Evolutionary conservation across 1,139 yeast species (phyloP).

Genomic region (Arxiozyma bovina): DNA sequence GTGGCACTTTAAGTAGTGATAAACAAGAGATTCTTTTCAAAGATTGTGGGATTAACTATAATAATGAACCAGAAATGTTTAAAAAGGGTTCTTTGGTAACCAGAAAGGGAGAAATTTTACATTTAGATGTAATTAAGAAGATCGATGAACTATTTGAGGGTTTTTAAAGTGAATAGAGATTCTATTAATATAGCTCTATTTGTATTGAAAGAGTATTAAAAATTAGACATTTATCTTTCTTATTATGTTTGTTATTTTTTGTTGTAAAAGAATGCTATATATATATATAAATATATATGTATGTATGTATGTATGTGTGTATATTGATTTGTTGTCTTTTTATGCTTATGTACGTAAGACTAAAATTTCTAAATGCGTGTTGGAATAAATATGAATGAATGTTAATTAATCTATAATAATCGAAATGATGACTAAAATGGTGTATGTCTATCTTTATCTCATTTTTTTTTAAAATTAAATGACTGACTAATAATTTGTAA

Average conservation of each 20-base stretch:
- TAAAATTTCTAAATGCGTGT: neutral
- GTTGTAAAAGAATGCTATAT: neutral
- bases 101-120: slow-evolving; percentile 42
- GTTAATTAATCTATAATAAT: neutral
- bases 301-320: neutral
- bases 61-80: slow-evolving; percentile 78
- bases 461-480: neutral
- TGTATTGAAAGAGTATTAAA: too few relatives aligned
- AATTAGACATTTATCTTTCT: neutral
- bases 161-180: slow-evolving; percentile 5
- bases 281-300: neutral
- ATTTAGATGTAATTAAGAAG: slow-evolving; percentile 33
- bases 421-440: neutral
- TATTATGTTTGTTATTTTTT: neutral
- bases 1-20: slow-evolving; percentile 68
- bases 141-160: slow-evolving; percentile 32
- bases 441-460: neutral
- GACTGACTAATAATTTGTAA: neutral
- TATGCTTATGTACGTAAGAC: too few relatives aligned
- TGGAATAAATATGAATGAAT: neutral
- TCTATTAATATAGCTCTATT: too few relatives aligned
- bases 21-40: slow-evolving; percentile 78
- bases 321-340: too few relatives aligned
- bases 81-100: slow-evolving; percentile 76
- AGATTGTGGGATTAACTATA: slow-evolving; percentile 77